phyloP scores from a whole-genome alignment of 2,329 filamentous ascomycete species.

The Microcyclospora pomicola region DNA sequence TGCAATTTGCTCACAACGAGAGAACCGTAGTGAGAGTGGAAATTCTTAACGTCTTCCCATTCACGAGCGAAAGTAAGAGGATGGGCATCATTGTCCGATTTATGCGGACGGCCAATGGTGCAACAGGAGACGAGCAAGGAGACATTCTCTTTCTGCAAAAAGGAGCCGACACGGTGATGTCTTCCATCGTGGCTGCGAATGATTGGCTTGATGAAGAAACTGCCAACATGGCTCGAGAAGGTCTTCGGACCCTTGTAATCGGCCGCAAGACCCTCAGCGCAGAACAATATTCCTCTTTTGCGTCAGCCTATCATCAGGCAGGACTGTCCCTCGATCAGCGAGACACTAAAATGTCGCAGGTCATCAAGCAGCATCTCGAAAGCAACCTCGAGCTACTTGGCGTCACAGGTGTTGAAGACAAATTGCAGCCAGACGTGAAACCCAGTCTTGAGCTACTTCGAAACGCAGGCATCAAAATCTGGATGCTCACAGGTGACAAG shows the following conservation, averaged over 20 bases:
- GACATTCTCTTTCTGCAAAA: constrained; percentile 99
- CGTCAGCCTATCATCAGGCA: constrained; percentile 59
- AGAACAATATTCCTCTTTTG: constrained; percentile 71
- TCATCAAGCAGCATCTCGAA: constrained; percentile 72
- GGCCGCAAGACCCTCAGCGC: constrained; percentile 75
- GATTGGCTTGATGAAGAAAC: constrained; percentile 99
- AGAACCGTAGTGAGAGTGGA: constrained; percentile 67
- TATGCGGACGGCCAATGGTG: constrained; percentile 34
- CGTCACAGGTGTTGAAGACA: constrained; percentile 97
- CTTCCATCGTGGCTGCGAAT: constrained; percentile 83
- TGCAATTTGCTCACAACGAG: constrained; percentile 63
- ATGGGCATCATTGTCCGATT: constrained; percentile 97
- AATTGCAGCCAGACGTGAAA: constrained; percentile 89
- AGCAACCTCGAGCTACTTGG: constrained; percentile 80
- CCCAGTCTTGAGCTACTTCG: constrained; percentile 85
- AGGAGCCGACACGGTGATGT: constrained; percentile 96
- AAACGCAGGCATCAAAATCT: constrained; percentile 97
- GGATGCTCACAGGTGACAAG: constrained; percentile 99
- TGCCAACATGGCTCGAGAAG: constrained; percentile 98
- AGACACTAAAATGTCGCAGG: constrained; percentile 66
- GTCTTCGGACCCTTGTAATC: constrained; percentile 82
- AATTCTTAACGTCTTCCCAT: constrained; percentile 90
- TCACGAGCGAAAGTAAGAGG: constrained; percentile 92
- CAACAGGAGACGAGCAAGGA: constrained; percentile 39
- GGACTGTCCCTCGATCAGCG: constrained; percentile 66